Evolutionary conservation across 768 basidiomycete species (phyloP).

Genomic region (Hericium erinaceus): DNA sequence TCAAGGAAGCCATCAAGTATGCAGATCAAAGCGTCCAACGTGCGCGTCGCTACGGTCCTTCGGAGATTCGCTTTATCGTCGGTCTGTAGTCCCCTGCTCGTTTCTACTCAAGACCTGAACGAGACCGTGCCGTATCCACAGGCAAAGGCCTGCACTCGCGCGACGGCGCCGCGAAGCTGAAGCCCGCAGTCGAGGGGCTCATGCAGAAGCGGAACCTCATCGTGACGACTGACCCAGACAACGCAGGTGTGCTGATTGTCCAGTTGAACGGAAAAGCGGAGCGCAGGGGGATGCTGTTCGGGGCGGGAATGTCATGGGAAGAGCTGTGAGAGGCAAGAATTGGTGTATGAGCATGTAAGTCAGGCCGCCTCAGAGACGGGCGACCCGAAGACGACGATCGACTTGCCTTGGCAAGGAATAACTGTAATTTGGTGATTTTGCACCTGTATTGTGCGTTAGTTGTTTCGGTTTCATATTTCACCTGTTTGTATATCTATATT

Average conservation of each 20-base stretch:
- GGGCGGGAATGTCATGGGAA: too few relatives aligned
- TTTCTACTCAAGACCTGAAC: not conserved
- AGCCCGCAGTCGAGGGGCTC: conserved; percentile 83
- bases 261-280: conserved; percentile 36
- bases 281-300: too few relatives aligned
- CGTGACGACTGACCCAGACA: conserved; percentile 67
- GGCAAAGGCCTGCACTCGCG: conserved; percentile 85
- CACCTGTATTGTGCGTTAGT: too few relatives aligned
- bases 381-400: too few relatives aligned
- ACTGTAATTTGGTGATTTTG: too few relatives aligned
- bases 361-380: too few relatives aligned
- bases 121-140: conserved; percentile 18
- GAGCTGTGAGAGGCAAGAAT: too few relatives aligned
- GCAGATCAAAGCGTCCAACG: conserved; percentile 63
- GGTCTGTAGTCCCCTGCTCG: conserved; percentile 36
- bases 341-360: too few relatives aligned
- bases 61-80: conserved; percentile 73
- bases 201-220: conserved; percentile 64
- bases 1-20: conserved; percentile 78
- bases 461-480: too few relatives aligned
- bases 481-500: too few relatives aligned
- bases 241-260: conserved; percentile 80
- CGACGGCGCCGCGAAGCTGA: conserved; percentile 73
- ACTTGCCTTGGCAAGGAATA: too few relatives aligned
- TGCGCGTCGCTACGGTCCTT: conserved; percentile 54